Percentiles rank a stretch among this genome's conserved stretches.
These are phyloP conservation scores for Cyclotella distinguenda DNA, from an alignment of 108 stramenopile species.

Conservation along the genomic window DNA sequence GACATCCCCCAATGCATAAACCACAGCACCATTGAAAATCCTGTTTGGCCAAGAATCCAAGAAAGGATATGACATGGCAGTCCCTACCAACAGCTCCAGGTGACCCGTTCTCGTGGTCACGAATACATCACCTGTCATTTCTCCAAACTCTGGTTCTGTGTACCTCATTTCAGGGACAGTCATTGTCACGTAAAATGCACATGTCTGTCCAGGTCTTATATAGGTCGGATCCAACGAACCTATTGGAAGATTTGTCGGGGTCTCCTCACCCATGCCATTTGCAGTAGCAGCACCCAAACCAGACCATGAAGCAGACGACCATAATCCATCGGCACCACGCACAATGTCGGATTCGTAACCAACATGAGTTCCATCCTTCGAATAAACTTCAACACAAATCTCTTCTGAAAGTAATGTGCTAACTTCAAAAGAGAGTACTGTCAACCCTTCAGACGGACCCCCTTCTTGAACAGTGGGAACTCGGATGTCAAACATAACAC, in stretches of 20 bases:
- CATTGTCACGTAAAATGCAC: conserved; percentile 43
- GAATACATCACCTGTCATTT: conserved; percentile 37
- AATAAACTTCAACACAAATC: conserved; percentile 42
- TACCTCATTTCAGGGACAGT: conserved; percentile 34
- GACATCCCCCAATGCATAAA: conserved; percentile 31
- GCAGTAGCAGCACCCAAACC: conserved; percentile 21
- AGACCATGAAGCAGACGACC: conserved; percentile 26
- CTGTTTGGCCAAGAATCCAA: conserved; percentile 16
- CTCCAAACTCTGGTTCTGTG: conserved; percentile 24
- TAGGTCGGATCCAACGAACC: conserved; percentile 29
- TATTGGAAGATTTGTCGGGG: conserved; percentile 21
- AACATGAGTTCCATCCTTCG: conserved; percentile 37
- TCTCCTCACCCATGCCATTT: conserved; percentile 22
- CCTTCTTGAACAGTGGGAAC: conserved; percentile 38
- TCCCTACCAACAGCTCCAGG: conserved; percentile 29
- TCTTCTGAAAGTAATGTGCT: conserved; percentile 30
- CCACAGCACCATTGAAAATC: conserved; percentile 44
- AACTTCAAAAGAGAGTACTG: conserved; percentile 30
- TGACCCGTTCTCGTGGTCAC: conserved; percentile 2
- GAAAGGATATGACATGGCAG: conserved; percentile 29
- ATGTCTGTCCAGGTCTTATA: conserved; percentile 28
- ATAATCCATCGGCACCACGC: conserved; percentile 2
- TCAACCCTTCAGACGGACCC: conserved; percentile 36
- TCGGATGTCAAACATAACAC: conserved; percentile 39
- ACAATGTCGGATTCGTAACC: conserved; percentile 28